Evolutionary conservation across 2,329 filamentous ascomycete species (phyloP).

Genomic region (Verticillium nubilum): DNA sequence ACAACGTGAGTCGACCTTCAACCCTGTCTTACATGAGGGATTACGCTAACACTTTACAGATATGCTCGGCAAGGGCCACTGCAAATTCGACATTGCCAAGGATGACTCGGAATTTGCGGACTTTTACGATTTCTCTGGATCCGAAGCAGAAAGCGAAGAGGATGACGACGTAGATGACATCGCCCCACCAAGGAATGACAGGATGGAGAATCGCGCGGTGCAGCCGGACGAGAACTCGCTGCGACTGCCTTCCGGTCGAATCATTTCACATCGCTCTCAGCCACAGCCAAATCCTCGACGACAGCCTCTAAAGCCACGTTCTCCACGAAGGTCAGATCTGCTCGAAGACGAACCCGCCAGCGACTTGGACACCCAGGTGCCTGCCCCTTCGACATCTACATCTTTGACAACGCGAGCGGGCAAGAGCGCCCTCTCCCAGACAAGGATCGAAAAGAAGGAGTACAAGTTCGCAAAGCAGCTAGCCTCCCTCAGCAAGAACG

Average conservation of each 20-base stretch:
- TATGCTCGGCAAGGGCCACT: conserved; percentile 44
- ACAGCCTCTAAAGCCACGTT: not conserved
- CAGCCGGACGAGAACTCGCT: conserved; percentile 21
- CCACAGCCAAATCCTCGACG: not conserved
- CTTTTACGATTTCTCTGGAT: conserved; percentile 29
- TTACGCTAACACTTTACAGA: conserved; percentile 14
- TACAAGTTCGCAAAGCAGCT: conserved; percentile 15
- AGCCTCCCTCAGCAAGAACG: conserved; percentile 17
- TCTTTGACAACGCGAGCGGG: not conserved
- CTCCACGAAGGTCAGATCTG: not conserved
- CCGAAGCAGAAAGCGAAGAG: conserved; percentile 5
- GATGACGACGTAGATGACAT: not conserved
- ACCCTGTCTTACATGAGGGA: no score
- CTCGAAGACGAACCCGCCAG: not conserved
- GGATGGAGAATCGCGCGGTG: not conserved
- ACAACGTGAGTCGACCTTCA: conserved; percentile 24
- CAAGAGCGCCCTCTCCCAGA: not conserved
- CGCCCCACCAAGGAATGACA: not conserved
- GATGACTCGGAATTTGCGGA: conserved; percentile 31
- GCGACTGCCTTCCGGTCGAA: conserved; percentile 28
- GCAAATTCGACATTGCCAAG: conserved; percentile 30
- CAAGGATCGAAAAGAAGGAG: conserved; percentile 10
- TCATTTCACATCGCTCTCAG: conserved; percentile 21
- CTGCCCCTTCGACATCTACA: no score
- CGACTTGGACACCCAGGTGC: not conserved